A percentile compares a stretch with the other conserved stretches of the same genome.
Evolutionary conservation across 2,329 filamentous ascomycete species (phyloP).

Genomic region (Beauveria australis): DNA sequence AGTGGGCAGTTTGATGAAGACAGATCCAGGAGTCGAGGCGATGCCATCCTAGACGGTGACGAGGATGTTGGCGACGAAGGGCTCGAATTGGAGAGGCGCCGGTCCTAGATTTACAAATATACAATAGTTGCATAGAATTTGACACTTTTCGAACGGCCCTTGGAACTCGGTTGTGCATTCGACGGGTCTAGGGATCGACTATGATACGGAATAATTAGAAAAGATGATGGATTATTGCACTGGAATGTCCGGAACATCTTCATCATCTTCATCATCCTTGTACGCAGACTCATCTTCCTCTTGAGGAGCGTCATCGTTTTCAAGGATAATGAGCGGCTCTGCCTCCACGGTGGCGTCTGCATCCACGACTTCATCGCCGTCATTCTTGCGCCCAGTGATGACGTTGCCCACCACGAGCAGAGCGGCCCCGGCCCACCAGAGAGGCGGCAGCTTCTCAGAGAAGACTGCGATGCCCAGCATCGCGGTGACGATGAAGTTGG

Average conservation of each 20-base stretch:
- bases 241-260: slow-evolving; percentile 28
- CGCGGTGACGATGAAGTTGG: slow-evolving; percentile 74
- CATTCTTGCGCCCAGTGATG: slow-evolving; percentile 65
- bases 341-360: neutral
- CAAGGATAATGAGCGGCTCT: neutral
- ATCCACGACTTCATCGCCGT: slow-evolving; percentile 24
- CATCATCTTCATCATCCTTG: slow-evolving; percentile 21
- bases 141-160: neutral
- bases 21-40: slow-evolving; percentile 34
- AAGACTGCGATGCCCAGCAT: slow-evolving; percentile 64
- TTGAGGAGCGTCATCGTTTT: slow-evolving; percentile 9
- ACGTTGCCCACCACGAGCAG: slow-evolving; percentile 70
- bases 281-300: slow-evolving; percentile 14
- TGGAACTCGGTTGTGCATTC: too few relatives aligned
- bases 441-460: slow-evolving; percentile 57
- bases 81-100: slow-evolving; percentile 35
- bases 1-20: slow-evolving; percentile 30
- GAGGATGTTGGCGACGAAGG: slow-evolving; percentile 33
- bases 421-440: slow-evolving; percentile 70
- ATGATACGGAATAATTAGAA: neutral
- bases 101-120: neutral
- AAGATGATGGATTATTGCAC: neutral
- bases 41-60: slow-evolving; percentile 33
- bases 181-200: neutral
- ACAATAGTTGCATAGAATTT: neutral